These are phyloP conservation scores for Auriscalpium orientale DNA, from an alignment of 768 basidiomycete species.

Conservation along the genomic window DNA sequence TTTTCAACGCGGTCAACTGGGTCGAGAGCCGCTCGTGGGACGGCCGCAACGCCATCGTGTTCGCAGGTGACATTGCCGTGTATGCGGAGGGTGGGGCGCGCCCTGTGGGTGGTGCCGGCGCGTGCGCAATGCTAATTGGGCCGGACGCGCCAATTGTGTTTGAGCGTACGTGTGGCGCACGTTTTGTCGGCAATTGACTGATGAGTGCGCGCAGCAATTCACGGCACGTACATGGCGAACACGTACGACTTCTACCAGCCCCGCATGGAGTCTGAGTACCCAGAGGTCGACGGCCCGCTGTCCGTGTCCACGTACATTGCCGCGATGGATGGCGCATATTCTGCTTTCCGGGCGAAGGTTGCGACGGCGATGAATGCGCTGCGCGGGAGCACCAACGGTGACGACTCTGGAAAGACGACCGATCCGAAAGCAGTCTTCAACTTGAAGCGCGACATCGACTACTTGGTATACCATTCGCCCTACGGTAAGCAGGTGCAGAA, in stretches of 20 bases:
- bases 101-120: constrained; percentile 94
- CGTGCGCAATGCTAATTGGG: constrained; percentile 88
- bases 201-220: constrained; percentile 54
- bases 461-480: constrained; percentile 90
- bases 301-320: constrained; percentile 92
- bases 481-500: constrained; percentile 99
- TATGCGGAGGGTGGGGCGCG: constrained; percentile 93
- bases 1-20: constrained; percentile 99
- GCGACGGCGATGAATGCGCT: constrained; percentile 45
- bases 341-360: constrained; percentile 72
- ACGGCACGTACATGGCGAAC: constrained; percentile 94
- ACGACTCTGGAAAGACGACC: constrained; percentile 22
- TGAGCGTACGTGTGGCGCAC: constrained; percentile 62
- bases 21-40: constrained; percentile 93
- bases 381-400: constrained; percentile 16
- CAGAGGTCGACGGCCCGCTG: constrained; percentile 93
- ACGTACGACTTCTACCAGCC: constrained; percentile 99
- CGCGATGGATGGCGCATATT: constrained; percentile 85
- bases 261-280: constrained; percentile 86
- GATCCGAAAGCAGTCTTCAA: constrained; percentile 46
- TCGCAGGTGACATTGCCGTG: constrained; percentile 92
- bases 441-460: constrained; percentile 71
- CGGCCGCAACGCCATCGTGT: constrained; percentile 92
- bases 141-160: constrained; percentile 90
- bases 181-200: not conserved